phyloP scores from a whole-genome alignment of 768 basidiomycete species.

The Phaeolepiota aurea region DNA sequence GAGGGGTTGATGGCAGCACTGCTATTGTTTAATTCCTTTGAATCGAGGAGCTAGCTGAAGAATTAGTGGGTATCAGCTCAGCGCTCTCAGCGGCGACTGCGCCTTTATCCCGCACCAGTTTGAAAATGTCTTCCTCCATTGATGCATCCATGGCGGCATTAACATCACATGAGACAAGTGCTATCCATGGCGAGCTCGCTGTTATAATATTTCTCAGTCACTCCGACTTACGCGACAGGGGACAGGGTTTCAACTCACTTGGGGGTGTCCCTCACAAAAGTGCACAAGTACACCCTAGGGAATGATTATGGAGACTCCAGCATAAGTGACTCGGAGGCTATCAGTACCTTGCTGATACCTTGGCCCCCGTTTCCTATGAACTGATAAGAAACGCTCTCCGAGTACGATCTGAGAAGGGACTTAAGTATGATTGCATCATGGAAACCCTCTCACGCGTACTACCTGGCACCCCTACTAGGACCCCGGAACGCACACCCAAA shows the following conservation, averaged over 20 bases:
- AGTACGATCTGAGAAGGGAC: slow-evolving; percentile 34
- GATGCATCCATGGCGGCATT: slow-evolving; percentile 64
- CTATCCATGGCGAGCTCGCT: slow-evolving; percentile 87
- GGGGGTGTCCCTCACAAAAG: slow-evolving; percentile 65
- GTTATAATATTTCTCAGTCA: slow-evolving; percentile 6
- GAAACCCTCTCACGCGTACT: not conserved
- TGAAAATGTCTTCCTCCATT: slow-evolving; percentile 67
- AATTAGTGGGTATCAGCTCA: no score
- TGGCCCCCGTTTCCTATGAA: slow-evolving; percentile 39
- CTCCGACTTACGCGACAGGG: not conserved
- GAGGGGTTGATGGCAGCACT: slow-evolving; percentile 31
- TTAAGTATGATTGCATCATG: no score
- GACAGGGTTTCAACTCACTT: slow-evolving; percentile 16
- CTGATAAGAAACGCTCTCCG: slow-evolving; percentile 51
- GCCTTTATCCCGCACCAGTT: slow-evolving; percentile 68
- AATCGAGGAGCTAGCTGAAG: slow-evolving; percentile 57
- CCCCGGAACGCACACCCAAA: not conserved
- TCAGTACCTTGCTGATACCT: slow-evolving; percentile 54
- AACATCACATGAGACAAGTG: slow-evolving; percentile 74
- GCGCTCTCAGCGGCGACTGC: slow-evolving; percentile 54
- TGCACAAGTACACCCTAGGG: slow-evolving; percentile 79
- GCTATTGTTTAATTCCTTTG: slow-evolving; percentile 52
- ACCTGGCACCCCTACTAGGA: not conserved
- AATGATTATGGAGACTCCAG: no score
- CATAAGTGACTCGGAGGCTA: no score